Evolutionary conservation across 2,329 filamentous ascomycete genomes (phyloP), one percentile per base, ranked within the genome.

Genomic region (Arthrobotrys megalospora): DNA sequence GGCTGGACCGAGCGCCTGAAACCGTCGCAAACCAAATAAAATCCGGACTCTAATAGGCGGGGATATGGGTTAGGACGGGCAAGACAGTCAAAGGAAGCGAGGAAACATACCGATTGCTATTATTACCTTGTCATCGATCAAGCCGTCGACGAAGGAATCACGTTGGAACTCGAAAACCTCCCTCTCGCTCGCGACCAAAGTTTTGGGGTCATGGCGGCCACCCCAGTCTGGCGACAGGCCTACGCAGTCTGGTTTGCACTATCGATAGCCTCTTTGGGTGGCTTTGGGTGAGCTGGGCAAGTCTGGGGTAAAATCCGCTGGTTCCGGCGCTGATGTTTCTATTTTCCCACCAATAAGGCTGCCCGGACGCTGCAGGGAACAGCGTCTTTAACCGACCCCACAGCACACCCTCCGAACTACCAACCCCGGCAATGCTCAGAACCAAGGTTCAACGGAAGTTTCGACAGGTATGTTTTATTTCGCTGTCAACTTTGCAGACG

Each of bases 301-400:
- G 67, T 78, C 75, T 24, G 67, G 62, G 75, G 75, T 71, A 65
- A 66, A 47, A 63, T 72, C 69, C 34, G 47, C 48, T 52, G 65
- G 55, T 36, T 64, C 55, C 65, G 73, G 66, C 21, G 36, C 19
- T 60, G 21, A 53, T 36, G 41, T 1, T 32, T 11, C 8, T 58
- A 16, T 68, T 78, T 78, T 78, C 71, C 75, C 75, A 48, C 75
- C 75, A 78, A 78, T 71, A 11, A 69, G 38, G 16, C 41, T 6
- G n/a, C 6, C 36, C 4, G 10, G 34, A 43, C 12, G 16, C 36
- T 45, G 52, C 66, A 71, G 45, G 73, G 73, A 50, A 48, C 41
- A 32, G 34, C 32, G 19, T 16, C 11, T 77, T 77, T 77, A 77
- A 50, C 73, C 73, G 66, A 77, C 47, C 41, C 60, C 24, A 73